A percentile compares a stretch with the other conserved stretches of the same genome.
These are phyloP conservation scores for Proliferodiscus dingleyae DNA, from an alignment of 2,329 filamentous ascomycete genomes.

Conservation along the genomic window DNA sequence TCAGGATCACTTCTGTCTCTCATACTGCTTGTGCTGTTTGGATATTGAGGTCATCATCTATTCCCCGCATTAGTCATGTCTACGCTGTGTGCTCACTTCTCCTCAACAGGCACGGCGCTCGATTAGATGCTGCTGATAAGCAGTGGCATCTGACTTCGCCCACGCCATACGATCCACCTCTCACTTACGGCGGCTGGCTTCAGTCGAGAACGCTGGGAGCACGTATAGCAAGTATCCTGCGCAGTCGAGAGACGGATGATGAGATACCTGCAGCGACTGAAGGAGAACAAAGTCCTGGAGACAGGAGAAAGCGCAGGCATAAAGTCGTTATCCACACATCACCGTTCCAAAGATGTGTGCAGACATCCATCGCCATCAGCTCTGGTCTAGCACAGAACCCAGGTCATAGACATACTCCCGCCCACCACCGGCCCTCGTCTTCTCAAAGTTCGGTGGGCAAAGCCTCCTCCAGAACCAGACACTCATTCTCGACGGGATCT, in stretches of 20 bases:
- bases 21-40: too few species aligned
- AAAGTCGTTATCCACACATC: constrained; percentile 86
- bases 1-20: too few species aligned
- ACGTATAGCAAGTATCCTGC: constrained; percentile 71
- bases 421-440: constrained; percentile 26
- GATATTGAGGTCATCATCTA: too few species aligned
- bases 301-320: constrained; percentile 54
- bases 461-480: constrained; percentile 25
- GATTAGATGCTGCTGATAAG: constrained; percentile 90
- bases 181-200: constrained; percentile 91
- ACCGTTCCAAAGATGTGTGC: constrained; percentile 88
- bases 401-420: constrained; percentile 16
- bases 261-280: constrained; percentile 16
- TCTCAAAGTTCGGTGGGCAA: constrained; percentile 20
- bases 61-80: too few species aligned
- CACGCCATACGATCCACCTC: constrained; percentile 89
- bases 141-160: constrained; percentile 92
- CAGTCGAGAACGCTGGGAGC: constrained; percentile 78
- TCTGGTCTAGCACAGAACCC: constrained; percentile 71
- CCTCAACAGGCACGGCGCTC: constrained; percentile 70
- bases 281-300: constrained; percentile 13
- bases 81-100: too few species aligned
- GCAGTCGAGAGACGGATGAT: constrained; percentile 43
- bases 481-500: constrained; percentile 23
- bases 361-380: constrained; percentile 84